phyloP scores from a whole-genome alignment of 192 early-diverging fungal species.

The Backusella macrospora region DNA sequence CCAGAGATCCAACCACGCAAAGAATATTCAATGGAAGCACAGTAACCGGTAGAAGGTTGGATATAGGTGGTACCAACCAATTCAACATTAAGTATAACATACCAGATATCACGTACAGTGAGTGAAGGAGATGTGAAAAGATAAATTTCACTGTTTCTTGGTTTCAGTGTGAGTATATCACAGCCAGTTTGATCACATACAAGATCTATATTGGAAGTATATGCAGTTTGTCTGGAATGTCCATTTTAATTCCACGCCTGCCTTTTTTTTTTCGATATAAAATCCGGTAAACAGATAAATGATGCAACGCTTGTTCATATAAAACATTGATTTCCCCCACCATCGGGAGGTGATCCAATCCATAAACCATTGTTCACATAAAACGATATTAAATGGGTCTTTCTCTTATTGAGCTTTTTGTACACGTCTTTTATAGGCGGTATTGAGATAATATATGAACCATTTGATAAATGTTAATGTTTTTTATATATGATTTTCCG shows the following conservation, averaged over 20 bases:
- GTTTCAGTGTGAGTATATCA: constrained; percentile 53
- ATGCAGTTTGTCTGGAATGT: constrained; percentile 46
- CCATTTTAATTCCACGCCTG: constrained; percentile 25
- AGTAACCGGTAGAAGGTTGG: constrained; percentile 53
- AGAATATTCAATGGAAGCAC: constrained; percentile 61
- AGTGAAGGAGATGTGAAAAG: constrained; percentile 69
- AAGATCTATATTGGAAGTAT: constrained; percentile 68
- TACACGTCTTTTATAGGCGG: constrained; percentile 67
- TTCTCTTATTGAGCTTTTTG: constrained; percentile 74
- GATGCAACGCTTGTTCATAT: constrained; percentile 53
- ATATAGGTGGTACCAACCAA: constrained; percentile 59
- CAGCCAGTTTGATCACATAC: constrained; percentile 73
- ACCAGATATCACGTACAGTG: constrained; percentile 70
- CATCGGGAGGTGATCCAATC: constrained; percentile 45
- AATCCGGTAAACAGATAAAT: constrained; percentile 45
- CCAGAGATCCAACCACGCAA: constrained; percentile 75
- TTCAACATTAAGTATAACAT: constrained; percentile 33
- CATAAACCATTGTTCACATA: constrained; percentile 52
- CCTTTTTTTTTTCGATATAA: constrained; percentile 55
- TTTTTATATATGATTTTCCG: constrained; percentile 56
- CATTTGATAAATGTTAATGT: constrained; percentile 67
- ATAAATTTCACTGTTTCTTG: constrained; percentile 55
- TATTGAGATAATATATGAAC: constrained; percentile 79
- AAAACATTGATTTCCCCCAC: constrained; percentile 43
- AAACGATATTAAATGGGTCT: constrained; percentile 49